A percentile compares a stretch with the other conserved stretches of the same genome.
phyloP scores from a whole-genome alignment of 148 eudicot species.

The Diospyros kaki region DNA sequence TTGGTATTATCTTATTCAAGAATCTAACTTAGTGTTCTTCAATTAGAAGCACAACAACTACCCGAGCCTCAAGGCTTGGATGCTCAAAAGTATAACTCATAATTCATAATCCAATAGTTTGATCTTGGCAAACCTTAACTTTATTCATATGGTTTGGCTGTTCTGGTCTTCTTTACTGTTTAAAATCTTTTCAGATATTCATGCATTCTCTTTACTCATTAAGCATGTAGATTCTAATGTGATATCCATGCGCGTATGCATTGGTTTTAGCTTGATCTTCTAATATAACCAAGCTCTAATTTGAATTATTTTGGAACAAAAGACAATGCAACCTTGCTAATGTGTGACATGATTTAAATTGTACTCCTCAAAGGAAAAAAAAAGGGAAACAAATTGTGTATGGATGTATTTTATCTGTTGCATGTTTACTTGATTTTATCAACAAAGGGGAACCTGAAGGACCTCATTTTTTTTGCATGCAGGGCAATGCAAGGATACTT shows the following conservation, averaged over 20 bases:
- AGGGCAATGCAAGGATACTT: constrained; percentile 35
- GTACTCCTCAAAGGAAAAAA: too few species aligned
- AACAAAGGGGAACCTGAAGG: background rate
- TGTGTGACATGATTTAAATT: too few species aligned
- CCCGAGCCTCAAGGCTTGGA: background rate
- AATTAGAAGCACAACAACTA: background rate
- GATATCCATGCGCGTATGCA: background rate
- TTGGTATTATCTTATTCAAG: background rate
- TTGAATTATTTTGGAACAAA: background rate
- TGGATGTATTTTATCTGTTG: background rate
- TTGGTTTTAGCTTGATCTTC: background rate
- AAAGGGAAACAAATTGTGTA: too few species aligned
- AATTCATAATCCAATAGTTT: background rate
- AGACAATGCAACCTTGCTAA: background rate
- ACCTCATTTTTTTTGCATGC: constrained; percentile 20
- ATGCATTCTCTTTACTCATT: background rate
- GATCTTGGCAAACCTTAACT: background rate
- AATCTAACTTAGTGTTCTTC: background rate
- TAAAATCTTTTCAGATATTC: background rate
- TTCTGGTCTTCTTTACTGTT: background rate
- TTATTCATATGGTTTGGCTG: background rate
- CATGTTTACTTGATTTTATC: background rate
- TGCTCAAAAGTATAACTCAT: background rate
- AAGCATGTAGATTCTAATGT: background rate
- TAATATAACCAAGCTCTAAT: background rate